Percentiles rank a stretch among this genome's conserved stretches.
Conservation (phyloP, 148 eudicot genomes). For the Camellia granthamiana region DNA sequence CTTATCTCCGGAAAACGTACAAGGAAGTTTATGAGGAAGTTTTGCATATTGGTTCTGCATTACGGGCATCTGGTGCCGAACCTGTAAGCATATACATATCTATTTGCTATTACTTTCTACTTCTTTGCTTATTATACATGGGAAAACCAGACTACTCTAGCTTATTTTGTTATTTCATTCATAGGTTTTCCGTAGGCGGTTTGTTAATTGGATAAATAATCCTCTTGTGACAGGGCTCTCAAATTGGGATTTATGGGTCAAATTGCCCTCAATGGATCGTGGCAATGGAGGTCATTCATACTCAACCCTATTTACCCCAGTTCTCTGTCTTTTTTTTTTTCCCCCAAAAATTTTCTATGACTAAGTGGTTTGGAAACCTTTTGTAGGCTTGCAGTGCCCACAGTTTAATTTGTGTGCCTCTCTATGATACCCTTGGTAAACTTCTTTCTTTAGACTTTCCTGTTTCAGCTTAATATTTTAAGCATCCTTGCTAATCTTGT, state of each 20-base stretch:
- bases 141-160: background rate
- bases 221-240: conserved; percentile 52
- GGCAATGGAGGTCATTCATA: conserved; percentile 76
- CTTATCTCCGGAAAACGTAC: conserved; percentile 91
- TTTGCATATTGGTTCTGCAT: conserved; percentile 65
- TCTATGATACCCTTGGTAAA: conserved; percentile 95
- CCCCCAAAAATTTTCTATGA: background rate
- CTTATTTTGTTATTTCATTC: background rate
- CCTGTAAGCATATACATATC: conserved; percentile 53
- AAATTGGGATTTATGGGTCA: conserved; percentile 88
- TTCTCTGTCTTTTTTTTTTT: background rate
- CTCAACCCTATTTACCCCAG: background rate
- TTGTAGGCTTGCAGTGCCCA: conserved; percentile 87
- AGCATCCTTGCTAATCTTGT: background rate
- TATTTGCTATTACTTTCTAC: background rate
- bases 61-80: conserved; percentile 68
- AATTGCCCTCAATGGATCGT: conserved; percentile 96
- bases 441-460: background rate
- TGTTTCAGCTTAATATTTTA: background rate
- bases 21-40: conserved; percentile 73
- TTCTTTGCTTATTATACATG: background rate
- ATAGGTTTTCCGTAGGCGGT: background rate
- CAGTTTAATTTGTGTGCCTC: conserved; percentile 90
- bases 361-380: background rate
- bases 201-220: background rate